phyloP scores from a whole-genome alignment of 768 basidiomycete genomes.

The Trametes villosa region DNA sequence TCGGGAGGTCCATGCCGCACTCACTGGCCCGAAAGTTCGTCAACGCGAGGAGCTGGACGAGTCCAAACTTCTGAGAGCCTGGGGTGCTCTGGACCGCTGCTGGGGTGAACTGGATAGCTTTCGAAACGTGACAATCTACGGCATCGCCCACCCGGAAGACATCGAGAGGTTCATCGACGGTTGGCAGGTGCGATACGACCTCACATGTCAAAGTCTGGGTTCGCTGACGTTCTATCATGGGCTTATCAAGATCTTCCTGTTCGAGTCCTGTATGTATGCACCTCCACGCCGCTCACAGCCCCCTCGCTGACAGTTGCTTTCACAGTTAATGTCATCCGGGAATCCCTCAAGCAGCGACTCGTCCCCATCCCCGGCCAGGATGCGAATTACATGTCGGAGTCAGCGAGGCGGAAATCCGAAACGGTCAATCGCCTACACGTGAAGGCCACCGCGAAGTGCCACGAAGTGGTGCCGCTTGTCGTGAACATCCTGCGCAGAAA shows the following conservation, averaged over 20 bases:
- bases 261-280: constrained; percentile 75
- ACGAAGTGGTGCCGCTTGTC: constrained; percentile 49
- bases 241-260: constrained; percentile 73
- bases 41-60: constrained; percentile 61
- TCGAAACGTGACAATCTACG: constrained; percentile 46
- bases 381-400: constrained; percentile 20
- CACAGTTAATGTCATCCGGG: constrained; percentile 84
- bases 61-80: constrained; percentile 73
- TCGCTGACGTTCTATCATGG: constrained; percentile 8
- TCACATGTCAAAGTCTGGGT: not conserved
- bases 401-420: constrained; percentile 30
- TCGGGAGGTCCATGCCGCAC: constrained; percentile 71
- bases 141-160: constrained; percentile 52
- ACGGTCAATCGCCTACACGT: constrained; percentile 43
- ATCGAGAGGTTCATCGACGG: constrained; percentile 74
- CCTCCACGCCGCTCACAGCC: not conserved
- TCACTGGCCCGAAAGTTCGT: constrained; percentile 82
- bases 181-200: constrained; percentile 73
- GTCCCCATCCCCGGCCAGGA: constrained; percentile 32
- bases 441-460: constrained; percentile 49
- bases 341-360: constrained; percentile 71
- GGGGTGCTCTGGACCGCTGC: constrained; percentile 79
- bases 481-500: constrained; percentile 52
- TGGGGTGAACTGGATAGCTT: constrained; percentile 85
- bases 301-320: constrained; percentile 15